Evolutionary conservation across 441 rosid genomes (phyloP).

Genomic region (Corymbia citriodora): DNA sequence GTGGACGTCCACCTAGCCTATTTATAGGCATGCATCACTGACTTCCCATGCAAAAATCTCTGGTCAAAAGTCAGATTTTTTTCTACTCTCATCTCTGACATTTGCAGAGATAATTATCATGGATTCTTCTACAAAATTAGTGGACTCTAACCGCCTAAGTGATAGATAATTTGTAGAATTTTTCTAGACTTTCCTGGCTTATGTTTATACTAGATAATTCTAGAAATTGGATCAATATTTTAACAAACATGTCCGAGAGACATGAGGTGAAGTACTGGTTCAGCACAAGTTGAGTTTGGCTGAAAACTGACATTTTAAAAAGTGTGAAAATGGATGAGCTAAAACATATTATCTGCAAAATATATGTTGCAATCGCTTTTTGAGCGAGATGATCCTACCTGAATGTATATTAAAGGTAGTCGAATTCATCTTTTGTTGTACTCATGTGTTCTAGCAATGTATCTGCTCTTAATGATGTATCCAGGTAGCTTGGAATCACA

Average conservation of each 20-base stretch:
- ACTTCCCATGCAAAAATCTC: too few relatives aligned
- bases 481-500: constrained; percentile 28
- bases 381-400: constrained; percentile 24
- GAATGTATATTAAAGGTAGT: constrained; percentile 62
- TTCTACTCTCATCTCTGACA: too few relatives aligned
- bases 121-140: too few relatives aligned
- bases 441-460: constrained; percentile 52
- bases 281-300: constrained; percentile 32
- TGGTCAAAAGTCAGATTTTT: too few relatives aligned
- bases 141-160: too few relatives aligned
- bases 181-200: too few relatives aligned
- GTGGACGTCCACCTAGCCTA: too few relatives aligned
- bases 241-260: constrained; percentile 41
- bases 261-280: constrained; percentile 39
- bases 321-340: background rate
- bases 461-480: constrained; percentile 26
- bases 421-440: constrained; percentile 47
- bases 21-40: too few relatives aligned
- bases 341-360: background rate
- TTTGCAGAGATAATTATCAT: too few relatives aligned
- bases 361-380: background rate
- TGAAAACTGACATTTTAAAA: constrained; percentile 30
- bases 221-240: too few relatives aligned
- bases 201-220: too few relatives aligned
- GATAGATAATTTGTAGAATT: too few relatives aligned